phyloP scores from a whole-genome alignment of 2,329 filamentous ascomycete species.

The Penicillium vulpinum region DNA sequence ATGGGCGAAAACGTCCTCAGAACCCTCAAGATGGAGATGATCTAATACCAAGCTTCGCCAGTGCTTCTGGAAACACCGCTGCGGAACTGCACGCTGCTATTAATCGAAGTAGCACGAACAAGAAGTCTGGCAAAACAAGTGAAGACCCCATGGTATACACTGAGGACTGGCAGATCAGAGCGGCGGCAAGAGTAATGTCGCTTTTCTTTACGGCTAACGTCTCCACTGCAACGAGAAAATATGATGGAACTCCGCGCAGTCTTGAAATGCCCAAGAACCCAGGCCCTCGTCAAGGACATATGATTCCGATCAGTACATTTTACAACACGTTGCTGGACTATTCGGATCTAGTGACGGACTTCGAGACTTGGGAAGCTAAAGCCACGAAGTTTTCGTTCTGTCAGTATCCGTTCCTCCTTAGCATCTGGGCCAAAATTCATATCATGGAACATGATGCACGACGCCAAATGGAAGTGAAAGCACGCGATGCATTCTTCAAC shows the following conservation, averaged over 20 bases:
- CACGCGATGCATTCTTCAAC: constrained; percentile 86
- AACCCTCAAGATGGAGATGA: constrained; percentile 55
- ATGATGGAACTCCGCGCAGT: constrained; percentile 32
- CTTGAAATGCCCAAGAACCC: constrained; percentile 32
- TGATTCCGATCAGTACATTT: constrained; percentile 79
- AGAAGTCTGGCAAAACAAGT: constrained; percentile 56
- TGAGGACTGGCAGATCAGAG: constrained; percentile 88
- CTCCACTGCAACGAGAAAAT: constrained; percentile 43
- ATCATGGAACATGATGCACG: constrained; percentile 86
- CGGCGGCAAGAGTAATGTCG: constrained; percentile 75
- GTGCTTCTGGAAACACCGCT: constrained; percentile 61
- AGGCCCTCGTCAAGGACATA: constrained; percentile 59
- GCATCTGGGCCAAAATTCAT: constrained; percentile 87
- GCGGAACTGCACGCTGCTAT: constrained; percentile 78
- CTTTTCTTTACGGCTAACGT: constrained; percentile 82
- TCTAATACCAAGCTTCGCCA: constrained; percentile 71
- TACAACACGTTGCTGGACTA: constrained; percentile 86
- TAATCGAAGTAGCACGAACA: constrained; percentile 49
- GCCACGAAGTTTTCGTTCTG: constrained; percentile 80
- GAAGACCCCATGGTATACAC: constrained; percentile 61
- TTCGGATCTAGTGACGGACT: constrained; percentile 80
- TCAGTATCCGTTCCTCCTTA: constrained; percentile 88
- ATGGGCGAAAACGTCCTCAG: constrained; percentile 63
- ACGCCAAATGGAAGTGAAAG: constrained; percentile 85
- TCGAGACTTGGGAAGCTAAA: constrained; percentile 80